Base-by-base conservation (phyloP, 208 protist genomes). In the Crithidia sp. region DNA sequence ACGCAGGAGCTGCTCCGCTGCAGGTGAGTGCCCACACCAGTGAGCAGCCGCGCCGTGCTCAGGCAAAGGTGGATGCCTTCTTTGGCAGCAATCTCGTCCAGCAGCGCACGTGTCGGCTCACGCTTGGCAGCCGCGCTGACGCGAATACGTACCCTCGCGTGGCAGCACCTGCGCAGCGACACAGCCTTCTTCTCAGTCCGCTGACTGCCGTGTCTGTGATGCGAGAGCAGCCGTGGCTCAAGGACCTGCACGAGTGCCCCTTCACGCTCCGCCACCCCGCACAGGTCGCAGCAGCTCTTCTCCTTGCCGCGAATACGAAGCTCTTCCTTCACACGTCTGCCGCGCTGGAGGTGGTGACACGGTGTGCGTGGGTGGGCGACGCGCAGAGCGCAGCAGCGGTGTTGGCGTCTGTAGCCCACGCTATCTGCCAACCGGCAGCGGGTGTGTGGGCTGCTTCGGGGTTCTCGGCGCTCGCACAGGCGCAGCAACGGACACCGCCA, bases 81-180 rank as follows among this genome's bases (percentile, higher is more conserved):
- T 66, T 64, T 53, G 37, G 36, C 43, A 55, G 45, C 47, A 6
- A 2, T 16, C 28, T 43, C 1, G 70, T 75, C 8, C 53, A 67
- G 52, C 70, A 67, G 52, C 70, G 70, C 41, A 75, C 70, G 28
- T 75, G 70, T 2, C 60, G 50, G 2, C 60, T 75, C 58, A 75
- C 61, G 3, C 61, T 75, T 10, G 70, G 45, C 7, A 17, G 28
- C 28, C 28, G 28, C 28, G 28, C 28, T 28, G 28, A 28, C 0
- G 28, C 28, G 28, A 28, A 50, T 6, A 2, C 13, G 13, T 36
- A 7, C 8, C 40, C 16, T 36, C 17, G 3, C 28, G 55, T 39
- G n/a, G 36, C 52, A 57, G 52, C 36, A 45, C 5, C 61, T 6
- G 19, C 13, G 61, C 17, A 17, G 59, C 70, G 70, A 12, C 70